These are phyloP conservation scores for Miamiensis avidus DNA, from an alignment of 169 alveolate species.

Conservation along the genomic window DNA sequence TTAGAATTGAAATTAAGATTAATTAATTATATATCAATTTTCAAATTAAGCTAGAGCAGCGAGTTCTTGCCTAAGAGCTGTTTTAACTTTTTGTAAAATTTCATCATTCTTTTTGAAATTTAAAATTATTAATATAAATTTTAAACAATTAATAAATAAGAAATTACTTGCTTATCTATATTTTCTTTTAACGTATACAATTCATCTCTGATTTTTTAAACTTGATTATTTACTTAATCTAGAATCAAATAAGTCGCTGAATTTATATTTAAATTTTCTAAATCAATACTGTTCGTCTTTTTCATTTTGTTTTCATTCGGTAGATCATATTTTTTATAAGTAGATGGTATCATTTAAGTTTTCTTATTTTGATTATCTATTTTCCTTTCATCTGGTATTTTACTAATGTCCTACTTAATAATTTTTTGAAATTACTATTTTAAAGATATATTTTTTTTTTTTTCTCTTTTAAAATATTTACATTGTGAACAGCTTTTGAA, in stretches of 20 bases:
- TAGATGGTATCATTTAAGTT: slow-evolving; percentile 1
- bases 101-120: slow-evolving; percentile 21
- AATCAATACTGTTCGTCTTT: slow-evolving; percentile 19
- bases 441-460: slow-evolving; percentile 1
- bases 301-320: neutral
- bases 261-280: slow-evolving; percentile 7
- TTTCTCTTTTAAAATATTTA: slow-evolving; percentile 3
- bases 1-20: no score
- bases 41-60: neutral
- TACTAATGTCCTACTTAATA: neutral
- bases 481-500: slow-evolving; percentile 17
- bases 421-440: neutral
- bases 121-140: neutral
- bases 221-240: slow-evolving; percentile 34
- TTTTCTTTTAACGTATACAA: neutral
- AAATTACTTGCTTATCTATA: slow-evolving; percentile 9
- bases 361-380: slow-evolving; percentile 27
- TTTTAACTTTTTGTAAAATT: slow-evolving; percentile 23
- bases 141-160: neutral
- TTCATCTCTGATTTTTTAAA: slow-evolving; percentile 4
- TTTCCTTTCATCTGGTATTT: slow-evolving; percentile 4
- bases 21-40: neutral
- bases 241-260: slow-evolving; percentile 34
- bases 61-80: slow-evolving; percentile 27
- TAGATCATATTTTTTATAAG: neutral